Evolutionary conservation across 2,329 filamentous ascomycete species (phyloP).

Genomic region (Epicoccum nigrum): DNA sequence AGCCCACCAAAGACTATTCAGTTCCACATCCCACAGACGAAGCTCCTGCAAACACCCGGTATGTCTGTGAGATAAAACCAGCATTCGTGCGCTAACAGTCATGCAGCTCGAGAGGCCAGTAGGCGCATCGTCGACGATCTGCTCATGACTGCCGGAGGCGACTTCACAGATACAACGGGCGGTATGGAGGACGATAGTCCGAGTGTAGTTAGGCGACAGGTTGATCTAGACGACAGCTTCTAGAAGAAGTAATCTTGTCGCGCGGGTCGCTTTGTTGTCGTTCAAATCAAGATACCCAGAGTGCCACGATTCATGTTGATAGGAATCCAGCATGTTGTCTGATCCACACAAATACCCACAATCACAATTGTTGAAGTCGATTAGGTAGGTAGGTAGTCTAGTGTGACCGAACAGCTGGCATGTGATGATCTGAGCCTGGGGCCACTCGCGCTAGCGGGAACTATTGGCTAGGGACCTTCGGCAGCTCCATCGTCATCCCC

Average conservation of each 20-base stretch:
- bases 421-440: conserved; percentile 10
- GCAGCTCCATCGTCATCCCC: conserved; percentile 35
- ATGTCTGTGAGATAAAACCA: no score
- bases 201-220: conserved; percentile 53
- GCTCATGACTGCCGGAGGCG: conserved; percentile 73
- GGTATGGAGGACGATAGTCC: conserved; percentile 55
- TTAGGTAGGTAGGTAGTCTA: no score
- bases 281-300: conserved; percentile 19
- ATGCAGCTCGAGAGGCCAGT: conserved; percentile 75
- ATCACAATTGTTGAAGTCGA: no score
- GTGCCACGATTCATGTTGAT: background rate
- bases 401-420: conserved; percentile 5
- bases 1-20: conserved; percentile 95
- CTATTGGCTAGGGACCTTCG: conserved; percentile 22
- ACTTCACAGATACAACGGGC: conserved; percentile 55
- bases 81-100: conserved; percentile 19
- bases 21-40: conserved; percentile 78
- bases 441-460: conserved; percentile 17
- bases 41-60: conserved; percentile 81
- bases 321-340: no score
- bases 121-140: conserved; percentile 82
- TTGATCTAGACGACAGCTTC: conserved; percentile 57
- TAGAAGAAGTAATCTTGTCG: conserved; percentile 22
- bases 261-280: background rate
- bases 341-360: no score